Conservation (phyloP, 2,329 filamentous ascomycete genomes). For the Neobulgaria alba region DNA sequence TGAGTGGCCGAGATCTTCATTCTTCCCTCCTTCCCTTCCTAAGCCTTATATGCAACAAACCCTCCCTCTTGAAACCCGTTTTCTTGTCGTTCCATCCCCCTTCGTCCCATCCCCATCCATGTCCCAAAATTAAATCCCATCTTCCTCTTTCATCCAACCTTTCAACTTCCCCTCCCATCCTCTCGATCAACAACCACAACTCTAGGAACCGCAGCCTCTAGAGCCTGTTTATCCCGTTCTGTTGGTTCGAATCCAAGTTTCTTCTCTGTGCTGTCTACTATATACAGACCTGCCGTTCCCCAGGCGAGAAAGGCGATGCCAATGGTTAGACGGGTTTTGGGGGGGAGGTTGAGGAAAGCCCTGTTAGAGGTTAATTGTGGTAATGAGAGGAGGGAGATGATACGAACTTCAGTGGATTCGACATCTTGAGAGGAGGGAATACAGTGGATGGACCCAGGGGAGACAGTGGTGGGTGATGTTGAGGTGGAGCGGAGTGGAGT, state of each 20-base stretch:
- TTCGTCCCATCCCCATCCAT: neutral
- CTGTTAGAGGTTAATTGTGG: slow-evolving; percentile 8
- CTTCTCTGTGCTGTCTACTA: slow-evolving; percentile 65
- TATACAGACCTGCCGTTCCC: slow-evolving; percentile 63
- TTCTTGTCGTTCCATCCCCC: too few relatives aligned
- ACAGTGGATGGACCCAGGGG: too few relatives aligned
- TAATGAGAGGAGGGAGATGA: neutral
- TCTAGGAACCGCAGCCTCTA: slow-evolving; percentile 53
- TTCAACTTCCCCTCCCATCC: slow-evolving; percentile 1
- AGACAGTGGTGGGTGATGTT: too few relatives aligned
- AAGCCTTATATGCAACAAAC: too few relatives aligned
- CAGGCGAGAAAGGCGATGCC: slow-evolving; percentile 70
- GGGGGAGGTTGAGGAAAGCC: slow-evolving; percentile 59
- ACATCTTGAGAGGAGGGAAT: neutral
- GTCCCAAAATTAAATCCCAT: too few relatives aligned
- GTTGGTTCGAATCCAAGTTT: slow-evolving; percentile 64
- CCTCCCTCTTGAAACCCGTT: too few relatives aligned
- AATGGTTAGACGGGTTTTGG: slow-evolving; percentile 61
- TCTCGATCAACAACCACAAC: slow-evolving; percentile 51
- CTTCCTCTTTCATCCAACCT: too few relatives aligned
- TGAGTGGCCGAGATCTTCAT: too few relatives aligned
- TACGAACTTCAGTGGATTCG: neutral
- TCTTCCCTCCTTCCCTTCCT: too few relatives aligned
- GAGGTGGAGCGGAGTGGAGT: too few relatives aligned
- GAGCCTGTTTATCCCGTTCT: slow-evolving; percentile 60